phyloP scores from a whole-genome alignment of 805 yeast species.

The Babjeviella inositovora region DNA sequence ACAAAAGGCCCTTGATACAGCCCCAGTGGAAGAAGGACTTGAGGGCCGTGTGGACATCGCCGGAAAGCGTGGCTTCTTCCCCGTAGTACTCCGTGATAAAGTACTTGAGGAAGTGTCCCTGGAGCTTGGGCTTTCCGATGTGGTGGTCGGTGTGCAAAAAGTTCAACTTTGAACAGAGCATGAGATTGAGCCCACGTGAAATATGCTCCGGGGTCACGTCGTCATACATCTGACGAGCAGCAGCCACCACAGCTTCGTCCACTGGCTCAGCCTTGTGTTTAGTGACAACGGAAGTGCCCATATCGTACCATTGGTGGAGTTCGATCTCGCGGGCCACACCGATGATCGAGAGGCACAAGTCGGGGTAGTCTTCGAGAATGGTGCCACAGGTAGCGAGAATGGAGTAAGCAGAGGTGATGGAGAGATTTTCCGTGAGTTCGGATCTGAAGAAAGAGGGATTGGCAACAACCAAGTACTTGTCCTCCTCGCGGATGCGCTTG shows the following conservation, averaged over 20 bases:
- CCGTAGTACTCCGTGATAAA: slow-evolving; percentile 22
- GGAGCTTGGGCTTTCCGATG: slow-evolving; percentile 26
- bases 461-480: slow-evolving; percentile 27
- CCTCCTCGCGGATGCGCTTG: slow-evolving; percentile 28
- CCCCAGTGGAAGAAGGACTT: slow-evolving; percentile 42
- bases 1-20: slow-evolving; percentile 27
- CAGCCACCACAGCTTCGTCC: slow-evolving; percentile 9
- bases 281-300: slow-evolving; percentile 21
- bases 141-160: slow-evolving; percentile 42
- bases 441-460: no score
- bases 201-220: slow-evolving; percentile 12
- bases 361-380: slow-evolving; percentile 15
- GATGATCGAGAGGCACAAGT: slow-evolving; percentile 27
- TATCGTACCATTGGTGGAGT: slow-evolving; percentile 29
- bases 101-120: slow-evolving; percentile 23
- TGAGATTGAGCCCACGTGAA: slow-evolving; percentile 19
- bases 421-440: slow-evolving; percentile 10
- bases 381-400: slow-evolving; percentile 21
- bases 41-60: slow-evolving; percentile 25
- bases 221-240: slow-evolving; percentile 8
- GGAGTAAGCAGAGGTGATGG: slow-evolving; percentile 23
- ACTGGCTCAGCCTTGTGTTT: slow-evolving; percentile 15
- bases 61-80: slow-evolving; percentile 16
- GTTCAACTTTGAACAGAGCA: slow-evolving; percentile 29
- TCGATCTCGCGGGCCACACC: slow-evolving; percentile 35